Percentiles rank a stretch among this genome's conserved stretches.
These are phyloP conservation scores for Aphanomyces cochlioides DNA, from an alignment of 352 stramenopile species.

Conservation along the genomic window DNA sequence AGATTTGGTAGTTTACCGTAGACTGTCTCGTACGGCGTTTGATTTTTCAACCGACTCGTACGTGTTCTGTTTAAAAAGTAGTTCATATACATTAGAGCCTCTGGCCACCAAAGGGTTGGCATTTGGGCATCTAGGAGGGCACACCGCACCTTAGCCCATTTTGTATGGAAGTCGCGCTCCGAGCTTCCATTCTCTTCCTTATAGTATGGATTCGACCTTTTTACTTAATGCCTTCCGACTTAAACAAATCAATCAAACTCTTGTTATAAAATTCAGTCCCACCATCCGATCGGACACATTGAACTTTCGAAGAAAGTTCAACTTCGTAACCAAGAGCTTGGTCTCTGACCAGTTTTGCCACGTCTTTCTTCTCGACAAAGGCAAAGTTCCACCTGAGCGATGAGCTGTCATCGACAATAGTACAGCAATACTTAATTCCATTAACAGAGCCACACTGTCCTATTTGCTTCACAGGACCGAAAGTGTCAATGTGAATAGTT, in stretches of 20 bases:
- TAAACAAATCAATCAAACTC: constrained; percentile 1
- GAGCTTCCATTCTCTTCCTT: background rate
- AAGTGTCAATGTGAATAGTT: background rate
- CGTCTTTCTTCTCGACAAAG: background rate
- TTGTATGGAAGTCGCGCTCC: background rate
- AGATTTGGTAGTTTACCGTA: background rate
- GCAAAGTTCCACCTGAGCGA: background rate
- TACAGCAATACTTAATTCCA: background rate
- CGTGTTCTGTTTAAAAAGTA: too few species aligned
- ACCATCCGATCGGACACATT: background rate
- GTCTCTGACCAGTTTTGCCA: background rate
- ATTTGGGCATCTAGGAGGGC: background rate
- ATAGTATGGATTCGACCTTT: constrained; percentile 1
- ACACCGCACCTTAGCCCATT: background rate
- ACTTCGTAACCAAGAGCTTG: background rate
- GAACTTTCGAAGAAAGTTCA: background rate
- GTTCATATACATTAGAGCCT: constrained; percentile 1
- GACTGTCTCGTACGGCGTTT: background rate
- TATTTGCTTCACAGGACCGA: background rate
- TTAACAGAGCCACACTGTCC: background rate
- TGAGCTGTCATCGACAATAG: background rate
- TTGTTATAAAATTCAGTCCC: constrained; percentile 6
- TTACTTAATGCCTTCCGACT: background rate
- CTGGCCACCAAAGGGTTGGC: background rate
- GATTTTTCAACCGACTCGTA: background rate